Conservation (phyloP, 306 rosid genomes). For the Cicer cuneatum region DNA sequence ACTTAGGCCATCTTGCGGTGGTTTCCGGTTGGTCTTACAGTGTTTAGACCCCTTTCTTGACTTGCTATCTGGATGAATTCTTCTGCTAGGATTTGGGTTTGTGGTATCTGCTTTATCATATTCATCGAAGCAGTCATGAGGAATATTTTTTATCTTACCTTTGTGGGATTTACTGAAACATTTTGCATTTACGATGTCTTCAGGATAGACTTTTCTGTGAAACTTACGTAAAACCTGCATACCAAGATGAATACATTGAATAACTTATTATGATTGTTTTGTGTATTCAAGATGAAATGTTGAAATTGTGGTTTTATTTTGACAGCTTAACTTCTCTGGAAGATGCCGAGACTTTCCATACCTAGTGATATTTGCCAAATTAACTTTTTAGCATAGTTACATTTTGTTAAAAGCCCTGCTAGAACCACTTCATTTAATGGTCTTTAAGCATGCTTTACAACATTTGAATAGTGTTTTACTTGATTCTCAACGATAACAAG, state of each 20-base stretch:
- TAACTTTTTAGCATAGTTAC: not conserved
- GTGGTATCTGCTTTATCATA: conserved; percentile 43
- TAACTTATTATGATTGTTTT: conserved; percentile 16
- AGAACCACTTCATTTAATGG: conserved; percentile 14
- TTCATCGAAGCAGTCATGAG: conserved; percentile 41
- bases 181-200: conserved; percentile 52
- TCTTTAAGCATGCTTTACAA: conserved; percentile 31
- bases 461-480: conserved; percentile 26
- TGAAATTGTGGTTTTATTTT: not conserved
- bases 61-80: conserved; percentile 43
- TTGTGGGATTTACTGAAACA: conserved; percentile 48
- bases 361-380: conserved; percentile 9
- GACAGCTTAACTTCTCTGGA: not conserved
- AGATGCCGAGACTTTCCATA: not conserved
- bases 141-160: conserved; percentile 47
- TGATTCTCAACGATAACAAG: conserved; percentile 30
- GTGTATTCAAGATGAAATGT: conserved; percentile 7
- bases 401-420: conserved; percentile 8
- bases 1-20: conserved; percentile 49
- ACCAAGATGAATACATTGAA: conserved; percentile 40
- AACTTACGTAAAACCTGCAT: conserved; percentile 74
- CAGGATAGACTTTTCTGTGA: conserved; percentile 79
- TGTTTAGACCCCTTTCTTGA: conserved; percentile 49
- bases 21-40: conserved; percentile 51
- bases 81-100: conserved; percentile 46